Conservation (phyloP, 768 basidiomycete species). For the Leccinum pellstonianum region DNA sequence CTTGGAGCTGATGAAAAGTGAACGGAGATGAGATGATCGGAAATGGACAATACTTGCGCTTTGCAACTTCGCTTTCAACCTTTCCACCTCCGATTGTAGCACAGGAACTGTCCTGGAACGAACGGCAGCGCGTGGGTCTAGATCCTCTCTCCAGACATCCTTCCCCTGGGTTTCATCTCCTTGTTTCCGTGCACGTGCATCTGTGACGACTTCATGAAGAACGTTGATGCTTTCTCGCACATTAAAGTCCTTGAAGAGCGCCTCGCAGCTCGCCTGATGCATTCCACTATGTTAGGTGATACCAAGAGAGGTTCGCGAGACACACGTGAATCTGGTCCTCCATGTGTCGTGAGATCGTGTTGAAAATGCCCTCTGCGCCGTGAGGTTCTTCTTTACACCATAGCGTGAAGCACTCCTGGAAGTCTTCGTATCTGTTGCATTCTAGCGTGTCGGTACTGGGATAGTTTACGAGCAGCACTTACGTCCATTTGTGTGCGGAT, state of each 20-base stretch:
- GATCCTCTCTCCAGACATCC: constrained; percentile 64
- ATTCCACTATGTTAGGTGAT: background rate
- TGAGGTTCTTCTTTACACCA: constrained; percentile 68
- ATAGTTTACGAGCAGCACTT: background rate
- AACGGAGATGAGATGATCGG: background rate
- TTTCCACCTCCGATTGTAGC: constrained; percentile 44
- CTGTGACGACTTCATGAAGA: constrained; percentile 66
- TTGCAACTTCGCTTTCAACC: constrained; percentile 37
- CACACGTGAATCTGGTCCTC: constrained; percentile 55
- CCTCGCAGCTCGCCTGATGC: constrained; percentile 63
- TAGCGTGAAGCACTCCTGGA: constrained; percentile 62
- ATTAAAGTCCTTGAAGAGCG: constrained; percentile 65
- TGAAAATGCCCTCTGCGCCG: constrained; percentile 57
- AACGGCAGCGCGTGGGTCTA: constrained; percentile 62
- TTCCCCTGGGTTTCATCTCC: constrained; percentile 41
- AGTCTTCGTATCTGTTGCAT: constrained; percentile 45
- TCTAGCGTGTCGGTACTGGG: background rate
- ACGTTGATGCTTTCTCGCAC: constrained; percentile 70
- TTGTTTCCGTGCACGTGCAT: constrained; percentile 56
- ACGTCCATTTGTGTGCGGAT: constrained; percentile 43
- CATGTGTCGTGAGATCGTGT: constrained; percentile 68
- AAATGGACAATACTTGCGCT: constrained; percentile 29
- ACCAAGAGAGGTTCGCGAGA: background rate
- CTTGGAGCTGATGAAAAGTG: constrained; percentile 47
- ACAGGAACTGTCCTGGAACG: constrained; percentile 63